Conservation (phyloP, 2,329 filamentous ascomycete genomes). For the Talaromyces sp. region DNA sequence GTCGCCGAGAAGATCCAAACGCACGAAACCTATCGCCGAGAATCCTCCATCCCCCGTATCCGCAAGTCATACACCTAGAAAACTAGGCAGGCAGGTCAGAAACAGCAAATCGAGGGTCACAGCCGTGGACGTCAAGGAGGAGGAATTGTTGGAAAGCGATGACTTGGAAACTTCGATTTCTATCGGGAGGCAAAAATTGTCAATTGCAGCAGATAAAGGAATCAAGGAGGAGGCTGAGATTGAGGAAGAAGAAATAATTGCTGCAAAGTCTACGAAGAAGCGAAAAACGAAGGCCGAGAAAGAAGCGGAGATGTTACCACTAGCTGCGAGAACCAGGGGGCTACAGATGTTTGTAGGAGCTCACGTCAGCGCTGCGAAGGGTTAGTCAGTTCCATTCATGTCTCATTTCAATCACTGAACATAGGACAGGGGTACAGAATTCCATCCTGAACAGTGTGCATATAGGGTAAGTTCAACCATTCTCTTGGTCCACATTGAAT, state of each 20-base stretch:
- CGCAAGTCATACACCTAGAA: conserved; percentile 2
- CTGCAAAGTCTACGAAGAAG: conserved; percentile 36
- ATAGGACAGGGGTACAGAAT: conserved; percentile 74
- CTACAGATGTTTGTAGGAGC: conserved; percentile 86
- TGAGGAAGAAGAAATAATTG: conserved; percentile 25
- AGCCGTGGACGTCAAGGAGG: conserved; percentile 9
- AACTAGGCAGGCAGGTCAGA: neutral
- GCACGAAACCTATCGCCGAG: conserved; percentile 4
- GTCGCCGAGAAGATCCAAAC: conserved; percentile 21
- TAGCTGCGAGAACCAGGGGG: conserved; percentile 67
- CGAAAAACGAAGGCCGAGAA: conserved; percentile 57
- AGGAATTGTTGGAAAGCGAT: neutral
- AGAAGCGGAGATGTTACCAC: conserved; percentile 57
- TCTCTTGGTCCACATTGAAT: too few species aligned
- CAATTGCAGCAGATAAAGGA: neutral
- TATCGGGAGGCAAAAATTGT: neutral
- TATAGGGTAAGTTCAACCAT: conserved; percentile 57
- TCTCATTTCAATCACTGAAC: conserved; percentile 7
- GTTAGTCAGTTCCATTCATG: conserved; percentile 45
- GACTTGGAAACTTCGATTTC: neutral
- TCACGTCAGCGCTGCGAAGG: conserved; percentile 86
- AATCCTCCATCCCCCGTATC: neutral
- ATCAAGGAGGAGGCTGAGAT: conserved; percentile 25
- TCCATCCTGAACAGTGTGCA: conserved; percentile 72
- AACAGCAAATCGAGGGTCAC: conserved; percentile 9